Evolutionary conservation across 805 yeast species (phyloP), one percentile per base, ranked within the genome.

Genomic region (Wickerhamomyces mucosus): DNA sequence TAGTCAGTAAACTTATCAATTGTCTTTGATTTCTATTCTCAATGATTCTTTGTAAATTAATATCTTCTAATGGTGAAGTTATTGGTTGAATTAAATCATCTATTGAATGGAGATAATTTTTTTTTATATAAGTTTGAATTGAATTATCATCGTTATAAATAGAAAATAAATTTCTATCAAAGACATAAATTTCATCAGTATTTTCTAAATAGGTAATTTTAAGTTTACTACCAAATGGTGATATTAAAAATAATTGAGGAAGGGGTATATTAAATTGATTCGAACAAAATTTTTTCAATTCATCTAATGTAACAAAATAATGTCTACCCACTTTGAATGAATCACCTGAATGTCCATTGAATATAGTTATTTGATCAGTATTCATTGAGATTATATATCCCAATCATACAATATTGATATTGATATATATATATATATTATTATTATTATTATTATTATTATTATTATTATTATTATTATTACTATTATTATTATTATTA

Each of bases 181-280:
- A 79, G 1, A 72, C 74, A 49, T 67, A 78, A 4, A 78, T 58
- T 36, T 75, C 80, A 32, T 58, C 59, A 19, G 67, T 50, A 63
- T 60, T 63, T 62, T 64, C 45, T 61, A 63, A 48, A 59, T 68
- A 49, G 17, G 42, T 33, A 7, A 40, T 33, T 35, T 69, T 74
- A 39, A 80, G 58, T 43, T 69, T 73, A 28, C 72, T 64, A 0
- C 88, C 88, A 49, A 69, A 75, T 1, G 85, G 72, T 3, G 85
- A 66, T 23, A 80, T 53, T 11, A 80, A 55, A 40, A 79, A 62
- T 26, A 67, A 42, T 31, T 65, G 62, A 17, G 53, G 58, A 1
- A 41, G 21, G 0, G 69, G 62, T 2, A 71, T 67, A 26, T 44
- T 43, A 50, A 71, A 63, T 24, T 61, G 55, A 4, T 55, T 49